Conservation (phyloP, 2,329 filamentous ascomycete species). For the Fusarium scirpi region DNA sequence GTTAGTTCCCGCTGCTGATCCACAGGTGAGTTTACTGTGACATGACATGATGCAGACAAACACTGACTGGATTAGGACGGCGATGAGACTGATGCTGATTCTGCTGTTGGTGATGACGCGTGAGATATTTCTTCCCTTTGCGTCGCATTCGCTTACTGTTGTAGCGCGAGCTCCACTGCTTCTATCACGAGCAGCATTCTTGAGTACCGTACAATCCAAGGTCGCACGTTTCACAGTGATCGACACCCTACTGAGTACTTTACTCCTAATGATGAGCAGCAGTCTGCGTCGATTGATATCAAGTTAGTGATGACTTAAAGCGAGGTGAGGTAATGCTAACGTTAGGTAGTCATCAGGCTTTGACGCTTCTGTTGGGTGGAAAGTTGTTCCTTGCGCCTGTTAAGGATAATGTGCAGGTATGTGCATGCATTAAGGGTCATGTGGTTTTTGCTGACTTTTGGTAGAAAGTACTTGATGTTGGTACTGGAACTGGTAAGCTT, state of each 20-base stretch:
- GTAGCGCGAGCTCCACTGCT: slow-evolving; percentile 42
- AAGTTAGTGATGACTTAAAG: too few relatives aligned
- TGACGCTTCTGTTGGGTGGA: slow-evolving; percentile 34
- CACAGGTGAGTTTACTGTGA: slow-evolving; percentile 20
- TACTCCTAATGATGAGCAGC: slow-evolving; percentile 44
- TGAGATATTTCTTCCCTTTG: not conserved
- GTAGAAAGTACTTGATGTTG: slow-evolving; percentile 42
- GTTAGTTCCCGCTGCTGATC: slow-evolving; percentile 36
- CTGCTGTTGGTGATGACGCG: slow-evolving; percentile 34
- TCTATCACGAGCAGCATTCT: slow-evolving; percentile 42
- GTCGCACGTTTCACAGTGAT: slow-evolving; percentile 43
- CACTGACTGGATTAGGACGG: slow-evolving; percentile 6
- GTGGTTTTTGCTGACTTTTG: not conserved
- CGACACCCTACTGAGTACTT: slow-evolving; percentile 42
- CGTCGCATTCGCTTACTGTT: slow-evolving; percentile 2
- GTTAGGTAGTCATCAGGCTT: slow-evolving; percentile 36
- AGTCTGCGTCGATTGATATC: slow-evolving; percentile 43
- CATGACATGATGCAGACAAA: not conserved
- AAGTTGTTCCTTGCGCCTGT: slow-evolving; percentile 40
- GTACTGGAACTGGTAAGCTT: slow-evolving; percentile 37
- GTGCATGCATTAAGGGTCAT: not conserved
- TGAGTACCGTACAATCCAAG: slow-evolving; percentile 41
- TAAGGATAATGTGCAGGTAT: slow-evolving; percentile 31
- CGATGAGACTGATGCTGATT: slow-evolving; percentile 28
- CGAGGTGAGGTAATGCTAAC: not conserved